These are phyloP conservation scores for Arthromyces matolae DNA, from an alignment of 768 basidiomycete species.

Conservation along the genomic window DNA sequence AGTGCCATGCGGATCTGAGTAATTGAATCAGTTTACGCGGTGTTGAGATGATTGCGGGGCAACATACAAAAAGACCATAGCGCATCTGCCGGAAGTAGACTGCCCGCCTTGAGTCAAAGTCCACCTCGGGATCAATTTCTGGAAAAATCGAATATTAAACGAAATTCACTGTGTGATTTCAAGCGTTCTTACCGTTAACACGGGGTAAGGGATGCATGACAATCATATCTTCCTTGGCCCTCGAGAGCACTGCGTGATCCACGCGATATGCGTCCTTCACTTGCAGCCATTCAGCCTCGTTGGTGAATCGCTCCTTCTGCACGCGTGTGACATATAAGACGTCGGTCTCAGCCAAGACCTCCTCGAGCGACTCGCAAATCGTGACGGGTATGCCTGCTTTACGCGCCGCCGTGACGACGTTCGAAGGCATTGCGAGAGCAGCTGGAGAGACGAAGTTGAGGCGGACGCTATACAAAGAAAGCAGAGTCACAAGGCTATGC, in stretches of 20 bases:
- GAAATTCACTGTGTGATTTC: neutral
- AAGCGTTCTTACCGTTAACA: constrained; percentile 60
- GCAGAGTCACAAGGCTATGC: constrained; percentile 88
- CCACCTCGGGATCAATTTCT: constrained; percentile 99
- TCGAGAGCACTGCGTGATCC: constrained; percentile 88
- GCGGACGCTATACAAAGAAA: constrained; percentile 88
- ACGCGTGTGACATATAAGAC: constrained; percentile 96
- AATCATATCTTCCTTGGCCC: constrained; percentile 96
- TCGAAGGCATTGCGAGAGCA: constrained; percentile 84
- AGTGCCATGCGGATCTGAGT: constrained; percentile 74
- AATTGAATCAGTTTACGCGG: neutral
- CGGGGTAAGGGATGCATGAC: constrained; percentile 99
- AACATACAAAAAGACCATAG: constrained; percentile 93
- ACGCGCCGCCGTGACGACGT: constrained; percentile 76
- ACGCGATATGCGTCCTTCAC: constrained; percentile 92
- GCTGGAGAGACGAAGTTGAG: constrained; percentile 94
- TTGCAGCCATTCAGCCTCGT: constrained; percentile 77
- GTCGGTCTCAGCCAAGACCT: constrained; percentile 88
- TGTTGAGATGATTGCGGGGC: neutral
- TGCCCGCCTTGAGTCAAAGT: constrained; percentile 90
- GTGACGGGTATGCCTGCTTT: constrained; percentile 77
- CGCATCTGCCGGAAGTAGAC: constrained; percentile 99
- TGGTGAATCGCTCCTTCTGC: constrained; percentile 90
- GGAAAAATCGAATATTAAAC: constrained; percentile 12
- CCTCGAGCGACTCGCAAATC: constrained; percentile 85